Conservation (phyloP, 192 early-diverging fungal species). For the Backusella macrospora region DNA sequence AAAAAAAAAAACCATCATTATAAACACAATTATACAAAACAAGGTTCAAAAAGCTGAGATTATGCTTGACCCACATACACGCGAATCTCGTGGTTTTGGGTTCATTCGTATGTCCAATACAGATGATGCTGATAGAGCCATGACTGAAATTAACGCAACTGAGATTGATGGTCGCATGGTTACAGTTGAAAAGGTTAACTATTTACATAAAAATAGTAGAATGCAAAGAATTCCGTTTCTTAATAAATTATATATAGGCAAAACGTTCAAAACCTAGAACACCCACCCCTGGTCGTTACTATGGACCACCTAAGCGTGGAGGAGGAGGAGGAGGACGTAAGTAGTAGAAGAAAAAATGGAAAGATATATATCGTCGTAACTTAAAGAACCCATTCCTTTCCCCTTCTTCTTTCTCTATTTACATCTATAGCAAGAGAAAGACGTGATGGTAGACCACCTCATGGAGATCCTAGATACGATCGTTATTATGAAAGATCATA, state of each 20-base stretch:
- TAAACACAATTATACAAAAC: background rate
- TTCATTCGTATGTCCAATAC: slow-evolving; percentile 74
- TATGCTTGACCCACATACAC: slow-evolving; percentile 81
- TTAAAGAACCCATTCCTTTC: background rate
- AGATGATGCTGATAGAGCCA: slow-evolving; percentile 72
- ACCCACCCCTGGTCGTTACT: slow-evolving; percentile 79
- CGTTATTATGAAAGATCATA: slow-evolving; percentile 42
- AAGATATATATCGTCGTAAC: background rate
- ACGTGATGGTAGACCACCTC: slow-evolving; percentile 27
- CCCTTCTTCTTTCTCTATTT: background rate
- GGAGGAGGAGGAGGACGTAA: slow-evolving; percentile 39
- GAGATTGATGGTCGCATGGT: slow-evolving; percentile 81
- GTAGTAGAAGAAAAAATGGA: background rate
- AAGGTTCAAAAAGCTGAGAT: slow-evolving; percentile 69
- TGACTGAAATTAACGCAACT: slow-evolving; percentile 64
- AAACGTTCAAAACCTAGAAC: slow-evolving; percentile 67
- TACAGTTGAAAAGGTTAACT: slow-evolving; percentile 70
- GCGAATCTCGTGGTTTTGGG: slow-evolving; percentile 87
- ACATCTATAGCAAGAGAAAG: slow-evolving; percentile 5
- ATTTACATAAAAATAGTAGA: background rate
- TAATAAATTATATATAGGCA: slow-evolving; percentile 48
- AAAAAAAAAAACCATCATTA: background rate
- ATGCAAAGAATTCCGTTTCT: background rate
- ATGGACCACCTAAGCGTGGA: slow-evolving; percentile 69
- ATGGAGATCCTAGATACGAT: slow-evolving; percentile 43